Percentiles rank a stretch among this genome's conserved stretches.
Conservation (phyloP, 1,284 basidiomycete genomes). For the Ceratobasidium sp. region DNA sequence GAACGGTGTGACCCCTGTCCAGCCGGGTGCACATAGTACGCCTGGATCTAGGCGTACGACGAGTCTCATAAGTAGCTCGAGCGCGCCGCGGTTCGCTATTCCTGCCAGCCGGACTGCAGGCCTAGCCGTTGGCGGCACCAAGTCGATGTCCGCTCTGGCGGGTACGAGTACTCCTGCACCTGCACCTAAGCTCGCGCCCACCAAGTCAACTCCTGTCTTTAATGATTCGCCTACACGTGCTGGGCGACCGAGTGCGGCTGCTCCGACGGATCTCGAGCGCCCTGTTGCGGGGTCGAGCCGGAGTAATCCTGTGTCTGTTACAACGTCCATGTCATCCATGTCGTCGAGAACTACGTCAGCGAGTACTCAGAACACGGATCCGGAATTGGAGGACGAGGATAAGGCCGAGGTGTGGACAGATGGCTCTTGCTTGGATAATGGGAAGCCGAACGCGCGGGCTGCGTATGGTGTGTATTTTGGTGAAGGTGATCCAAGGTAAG, state of each 20-base stretch:
- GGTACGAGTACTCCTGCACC: not conserved
- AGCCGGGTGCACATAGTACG: not conserved
- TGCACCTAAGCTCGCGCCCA: not conserved
- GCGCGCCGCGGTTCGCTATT: not conserved
- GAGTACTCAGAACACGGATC: slow-evolving; percentile 43
- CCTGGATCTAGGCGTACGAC: not conserved
- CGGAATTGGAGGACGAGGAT: slow-evolving; percentile 44
- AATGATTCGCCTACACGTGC: not conserved
- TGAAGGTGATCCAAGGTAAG: slow-evolving; percentile 66
- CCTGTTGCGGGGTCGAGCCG: not conserved
- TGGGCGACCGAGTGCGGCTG: not conserved
- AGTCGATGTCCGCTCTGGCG: not conserved
- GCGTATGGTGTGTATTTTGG: slow-evolving; percentile 86
- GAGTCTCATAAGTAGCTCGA: not conserved
- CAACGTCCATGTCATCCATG: not conserved
- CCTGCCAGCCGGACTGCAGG: not conserved
- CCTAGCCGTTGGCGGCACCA: not conserved
- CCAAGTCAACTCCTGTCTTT: not conserved
- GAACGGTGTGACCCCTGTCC: slow-evolving; percentile 2
- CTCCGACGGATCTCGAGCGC: not conserved
- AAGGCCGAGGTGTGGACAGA: slow-evolving; percentile 77
- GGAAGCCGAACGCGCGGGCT: slow-evolving; percentile 65
- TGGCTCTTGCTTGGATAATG: slow-evolving; percentile 83
- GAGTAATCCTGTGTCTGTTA: not conserved
- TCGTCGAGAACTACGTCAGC: not conserved